Evolutionary conservation across 1,139 yeast genomes (phyloP), one percentile per base, ranked within the genome.

Genomic region (Taphrina pruni): DNA sequence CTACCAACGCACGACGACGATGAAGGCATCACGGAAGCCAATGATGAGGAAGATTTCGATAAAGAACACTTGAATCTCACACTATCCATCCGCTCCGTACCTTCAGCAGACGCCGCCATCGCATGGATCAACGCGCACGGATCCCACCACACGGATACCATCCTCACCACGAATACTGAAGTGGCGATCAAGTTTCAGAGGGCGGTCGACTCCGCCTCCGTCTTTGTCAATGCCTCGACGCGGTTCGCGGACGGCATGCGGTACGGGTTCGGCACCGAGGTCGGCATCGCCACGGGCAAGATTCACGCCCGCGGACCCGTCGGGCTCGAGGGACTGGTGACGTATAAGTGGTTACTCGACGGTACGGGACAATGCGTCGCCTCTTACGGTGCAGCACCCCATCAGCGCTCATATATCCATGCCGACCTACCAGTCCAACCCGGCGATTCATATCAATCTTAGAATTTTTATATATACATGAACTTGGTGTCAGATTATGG

Each of bases 281-380:
- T 95, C 39, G 99, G 99, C 52, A 93, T 95, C 72, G 89, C 97
- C 71, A 95, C 99, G 60, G 92, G 93, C 77, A 94, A 94, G 78
- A 91, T 95, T 73, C 99, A 95, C 77, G 97, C 99, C 14, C 85
- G 99, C 75, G 99, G 99, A 0, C 99, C 99, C 12, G 98, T 95
- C 48, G 99, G 99, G 1, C 84, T 95, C 60, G 99, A 95, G 77
- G 99, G 99, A 0, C 83, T 95, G 73, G 96, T 92, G 79, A 90
- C 96, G 74, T 95, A 95, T 78, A 98, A 95, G 79, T 95, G 67
- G 67, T 39, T 64, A 14, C 61, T 64, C 36, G 67, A 64, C 26
- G 67, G 67, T 20, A 12, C 3, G 8, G 67, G 67, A 6, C 67
- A 64, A 36, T 48, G 52, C 6, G 67, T 64, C 38, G 67, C 67